Percentiles rank a stretch among this genome's conserved stretches.
phyloP scores from a whole-genome alignment of 495 filamentous ascomycete genomes.

The Aspergillus taichungensis region DNA sequence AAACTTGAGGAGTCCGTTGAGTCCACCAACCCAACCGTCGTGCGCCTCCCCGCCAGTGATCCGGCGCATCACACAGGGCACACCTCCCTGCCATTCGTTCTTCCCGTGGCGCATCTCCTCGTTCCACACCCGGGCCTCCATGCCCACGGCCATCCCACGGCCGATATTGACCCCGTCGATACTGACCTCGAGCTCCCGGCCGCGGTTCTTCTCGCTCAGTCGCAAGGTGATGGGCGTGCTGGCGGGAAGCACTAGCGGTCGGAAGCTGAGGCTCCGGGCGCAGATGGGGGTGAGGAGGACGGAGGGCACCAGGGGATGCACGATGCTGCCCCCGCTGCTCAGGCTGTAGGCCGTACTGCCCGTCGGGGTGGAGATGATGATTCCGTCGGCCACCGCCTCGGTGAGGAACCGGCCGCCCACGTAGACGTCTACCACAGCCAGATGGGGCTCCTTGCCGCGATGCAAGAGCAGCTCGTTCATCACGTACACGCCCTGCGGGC shows the following conservation, averaged over 20 bases:
- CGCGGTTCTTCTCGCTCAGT: slow-evolving; percentile 73
- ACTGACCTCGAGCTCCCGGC: slow-evolving; percentile 76
- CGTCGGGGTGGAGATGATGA: slow-evolving; percentile 88
- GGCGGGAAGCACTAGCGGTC: slow-evolving; percentile 80
- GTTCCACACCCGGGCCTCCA: slow-evolving; percentile 81
- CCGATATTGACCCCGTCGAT: slow-evolving; percentile 74
- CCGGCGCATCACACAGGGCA: slow-evolving; percentile 49
- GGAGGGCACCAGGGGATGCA: slow-evolving; percentile 83
- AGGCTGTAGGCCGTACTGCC: slow-evolving; percentile 92
- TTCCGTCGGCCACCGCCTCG: slow-evolving; percentile 87
- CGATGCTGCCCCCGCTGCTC: slow-evolving; percentile 86
- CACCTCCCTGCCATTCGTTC: slow-evolving; percentile 54
- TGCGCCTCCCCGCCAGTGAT: slow-evolving; percentile 48
- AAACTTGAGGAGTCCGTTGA: slow-evolving; percentile 93
- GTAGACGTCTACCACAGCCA: slow-evolving; percentile 82
- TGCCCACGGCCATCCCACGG: slow-evolving; percentile 62
- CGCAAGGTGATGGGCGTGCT: slow-evolving; percentile 77
- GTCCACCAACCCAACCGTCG: slow-evolving; percentile 92
- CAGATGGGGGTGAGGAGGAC: slow-evolving; percentile 91
- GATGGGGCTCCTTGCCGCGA: slow-evolving; percentile 78
- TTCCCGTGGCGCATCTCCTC: slow-evolving; percentile 61
- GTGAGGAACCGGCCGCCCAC: slow-evolving; percentile 81
- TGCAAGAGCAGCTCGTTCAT: slow-evolving; percentile 95
- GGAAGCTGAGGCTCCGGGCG: slow-evolving; percentile 82
- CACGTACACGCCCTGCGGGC: slow-evolving; percentile 55